Conservation (phyloP, 2,329 filamentous ascomycete genomes). For the Colletotrichum filicis region DNA sequence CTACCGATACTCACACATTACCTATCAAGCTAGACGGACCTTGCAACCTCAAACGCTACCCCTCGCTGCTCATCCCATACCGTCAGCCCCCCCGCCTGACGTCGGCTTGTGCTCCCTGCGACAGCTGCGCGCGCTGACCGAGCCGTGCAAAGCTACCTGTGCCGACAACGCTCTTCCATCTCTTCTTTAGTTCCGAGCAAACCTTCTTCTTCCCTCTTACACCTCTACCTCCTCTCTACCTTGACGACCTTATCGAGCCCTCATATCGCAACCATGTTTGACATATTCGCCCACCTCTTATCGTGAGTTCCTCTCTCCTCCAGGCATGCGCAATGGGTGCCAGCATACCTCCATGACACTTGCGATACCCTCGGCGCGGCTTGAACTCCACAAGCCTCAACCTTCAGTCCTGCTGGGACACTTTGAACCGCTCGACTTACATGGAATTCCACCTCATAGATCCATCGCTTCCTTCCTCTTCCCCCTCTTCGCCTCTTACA, state of each 20-base stretch:
- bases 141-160: slow-evolving; percentile 24
- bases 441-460: slow-evolving; percentile 55
- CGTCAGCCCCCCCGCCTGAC: slow-evolving; percentile 11
- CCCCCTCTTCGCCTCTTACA: slow-evolving; percentile 96
- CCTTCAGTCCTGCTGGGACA: background rate
- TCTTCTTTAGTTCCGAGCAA: slow-evolving; percentile 6
- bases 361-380: background rate
- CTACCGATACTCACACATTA: background rate
- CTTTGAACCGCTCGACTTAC: slow-evolving; percentile 22
- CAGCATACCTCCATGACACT: no score
- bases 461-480: slow-evolving; percentile 91
- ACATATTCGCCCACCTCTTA: slow-evolving; percentile 80
- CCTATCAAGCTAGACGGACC: background rate
- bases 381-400: background rate
- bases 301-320: slow-evolving; percentile 68
- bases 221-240: slow-evolving; percentile 3
- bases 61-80: background rate
- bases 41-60: slow-evolving; percentile 6
- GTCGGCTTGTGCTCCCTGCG: slow-evolving; percentile 21
- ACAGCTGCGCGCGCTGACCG: slow-evolving; percentile 21
- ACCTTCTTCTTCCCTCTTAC: slow-evolving; percentile 14
- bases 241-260: slow-evolving; percentile 2
- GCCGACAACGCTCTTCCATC: background rate
- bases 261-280: slow-evolving; percentile 70
- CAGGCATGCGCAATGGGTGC: background rate